phyloP scores from a whole-genome alignment of 73 alveolate genomes.

The Paramecium caudatum region DNA sequence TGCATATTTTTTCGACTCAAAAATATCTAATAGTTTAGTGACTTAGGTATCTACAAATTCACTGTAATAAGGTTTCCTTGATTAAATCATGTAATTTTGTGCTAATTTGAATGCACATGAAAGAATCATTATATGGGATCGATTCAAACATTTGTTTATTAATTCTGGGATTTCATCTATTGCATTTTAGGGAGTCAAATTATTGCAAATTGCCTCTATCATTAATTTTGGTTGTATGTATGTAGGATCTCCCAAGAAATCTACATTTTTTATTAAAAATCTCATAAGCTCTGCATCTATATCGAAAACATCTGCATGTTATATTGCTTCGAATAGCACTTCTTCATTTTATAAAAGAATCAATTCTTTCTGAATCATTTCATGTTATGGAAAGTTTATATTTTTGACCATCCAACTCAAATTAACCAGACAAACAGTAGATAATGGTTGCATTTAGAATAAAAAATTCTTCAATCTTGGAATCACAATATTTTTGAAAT shows the following conservation, averaged over 20 bases:
- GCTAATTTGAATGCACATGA: constrained; percentile 4
- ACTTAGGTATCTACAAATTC: constrained; percentile 1
- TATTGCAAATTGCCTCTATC: background rate
- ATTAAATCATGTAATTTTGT: constrained; percentile 6
- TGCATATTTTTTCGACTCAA: background rate
- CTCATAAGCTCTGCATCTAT: constrained; percentile 7
- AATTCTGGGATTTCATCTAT: background rate
- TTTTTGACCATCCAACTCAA: constrained; percentile 31
- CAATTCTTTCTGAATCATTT: background rate
- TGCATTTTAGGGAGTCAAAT: background rate
- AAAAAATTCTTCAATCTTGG: constrained; percentile 1
- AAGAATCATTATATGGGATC: background rate
- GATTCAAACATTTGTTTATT: constrained; percentile 6
- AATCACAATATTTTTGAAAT: background rate
- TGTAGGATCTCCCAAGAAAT: background rate
- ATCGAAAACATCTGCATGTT: background rate
- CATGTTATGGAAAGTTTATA: background rate
- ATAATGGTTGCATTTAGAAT: background rate
- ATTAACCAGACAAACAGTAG: too few relatives aligned
- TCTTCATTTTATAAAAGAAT: background rate
- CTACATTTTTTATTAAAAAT: background rate
- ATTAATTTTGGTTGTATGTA: background rate
- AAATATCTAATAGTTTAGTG: background rate
- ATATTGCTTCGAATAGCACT: background rate
- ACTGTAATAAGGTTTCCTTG: background rate